Conservation (phyloP, 345 rosid genomes). For the Syzygium aromaticum region DNA sequence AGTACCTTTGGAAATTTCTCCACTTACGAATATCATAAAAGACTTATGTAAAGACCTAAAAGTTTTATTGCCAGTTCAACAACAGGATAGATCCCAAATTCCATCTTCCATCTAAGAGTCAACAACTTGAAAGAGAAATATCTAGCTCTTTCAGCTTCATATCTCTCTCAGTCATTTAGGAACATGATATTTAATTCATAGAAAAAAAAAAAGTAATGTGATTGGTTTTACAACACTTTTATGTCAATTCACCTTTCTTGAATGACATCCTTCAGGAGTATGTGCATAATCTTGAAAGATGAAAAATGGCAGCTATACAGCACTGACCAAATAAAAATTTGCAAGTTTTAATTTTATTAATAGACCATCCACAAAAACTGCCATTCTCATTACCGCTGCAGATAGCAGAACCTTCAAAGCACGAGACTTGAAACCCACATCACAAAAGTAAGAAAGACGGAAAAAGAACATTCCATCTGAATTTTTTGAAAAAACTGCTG, state of each 20-base stretch:
- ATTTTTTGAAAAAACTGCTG: neutral
- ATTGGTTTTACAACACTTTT: neutral
- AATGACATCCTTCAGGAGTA: neutral
- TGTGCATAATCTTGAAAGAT: neutral
- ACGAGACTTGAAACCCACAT: neutral
- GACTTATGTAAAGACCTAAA: neutral
- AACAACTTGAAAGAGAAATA: neutral
- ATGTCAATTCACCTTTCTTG: neutral
- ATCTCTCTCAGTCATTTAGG: neutral
- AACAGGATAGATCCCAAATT: neutral
- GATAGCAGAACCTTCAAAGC: neutral
- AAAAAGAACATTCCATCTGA: neutral
- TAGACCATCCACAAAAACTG: neutral
- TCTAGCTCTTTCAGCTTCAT: neutral
- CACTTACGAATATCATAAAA: neutral
- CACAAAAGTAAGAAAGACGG: neutral
- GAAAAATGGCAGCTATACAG: neutral
- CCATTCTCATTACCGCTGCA: neutral
- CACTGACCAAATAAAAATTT: neutral
- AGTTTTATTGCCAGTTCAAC: neutral
- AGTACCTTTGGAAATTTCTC: neutral
- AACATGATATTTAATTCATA: neutral
- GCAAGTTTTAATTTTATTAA: neutral
- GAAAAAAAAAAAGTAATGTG: neutral
- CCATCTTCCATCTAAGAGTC: neutral